Evolutionary conservation across 1,284 basidiomycete species (phyloP), one percentile per base, ranked within the genome.

Genomic region (Sanghuangporus sanghuang): DNA sequence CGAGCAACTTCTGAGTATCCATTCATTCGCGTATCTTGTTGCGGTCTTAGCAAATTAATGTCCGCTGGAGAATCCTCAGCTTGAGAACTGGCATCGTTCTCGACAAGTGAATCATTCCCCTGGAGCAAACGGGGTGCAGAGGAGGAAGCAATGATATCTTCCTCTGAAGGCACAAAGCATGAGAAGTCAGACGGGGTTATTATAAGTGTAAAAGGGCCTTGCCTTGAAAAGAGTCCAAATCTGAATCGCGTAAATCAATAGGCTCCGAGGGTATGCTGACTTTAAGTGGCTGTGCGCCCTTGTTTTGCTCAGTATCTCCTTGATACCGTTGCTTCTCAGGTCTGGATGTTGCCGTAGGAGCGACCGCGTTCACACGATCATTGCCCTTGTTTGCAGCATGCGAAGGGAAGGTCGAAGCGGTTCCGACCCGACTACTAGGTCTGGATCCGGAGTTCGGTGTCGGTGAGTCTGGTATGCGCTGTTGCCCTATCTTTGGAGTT

Each of bases 161-260:
- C 63, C 21, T 61, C 63, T 64, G 52, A 9, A 48, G n/a, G 9
- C 56, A 14, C 21, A 16, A 57, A 8, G n/a, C 23, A 46, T 52
- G 27, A 49, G 32, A 36, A 44, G 14, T 7, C 23, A 44, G 14
- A 8, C 18, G 27, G 42, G 27, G 7, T 23, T 54, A 16, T 32
- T 36, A 48, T 18, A 35, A 46, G 7, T 44, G 5, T 35, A 18
- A 32, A 58, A 40, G 27, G 21, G 14, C 36, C 60, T 32, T 49
- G 59, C 64, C 64, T 57, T 65, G 56, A 36, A 62, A 62, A 27
- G 64, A 62, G 18, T 62, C 60, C 16, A 59, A 50, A 59, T 65
- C 64, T 27, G 64, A 65, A 9, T 65, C 64, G 27, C 59, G 64
- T 9, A 65, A 38, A 12, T 58, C 56, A 32, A 62, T 32, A 32